Evolutionary conservation across 768 basidiomycete species (phyloP).

Genomic region (Hemileccinum impolitum): DNA sequence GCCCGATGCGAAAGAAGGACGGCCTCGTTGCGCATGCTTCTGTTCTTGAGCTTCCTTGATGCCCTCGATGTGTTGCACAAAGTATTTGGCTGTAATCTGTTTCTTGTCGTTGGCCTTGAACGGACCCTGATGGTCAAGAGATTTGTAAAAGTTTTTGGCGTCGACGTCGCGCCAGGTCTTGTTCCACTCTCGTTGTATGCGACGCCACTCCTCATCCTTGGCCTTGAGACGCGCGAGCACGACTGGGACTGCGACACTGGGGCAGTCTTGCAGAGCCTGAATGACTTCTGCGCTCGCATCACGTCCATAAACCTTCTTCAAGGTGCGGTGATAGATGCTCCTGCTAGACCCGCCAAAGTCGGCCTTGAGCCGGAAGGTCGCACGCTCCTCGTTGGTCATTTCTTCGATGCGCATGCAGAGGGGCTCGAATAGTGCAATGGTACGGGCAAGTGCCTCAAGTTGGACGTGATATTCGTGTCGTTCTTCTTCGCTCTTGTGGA

Average conservation of each 20-base stretch:
- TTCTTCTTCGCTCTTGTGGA: slow-evolving; percentile 97
- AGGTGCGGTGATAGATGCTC: slow-evolving; percentile 84
- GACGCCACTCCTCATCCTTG: slow-evolving; percentile 97
- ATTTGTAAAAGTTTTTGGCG: slow-evolving; percentile 97
- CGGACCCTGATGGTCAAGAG: slow-evolving; percentile 89
- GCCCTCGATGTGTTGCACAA: slow-evolving; percentile 75
- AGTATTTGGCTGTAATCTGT: slow-evolving; percentile 77
- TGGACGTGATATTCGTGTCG: slow-evolving; percentile 97
- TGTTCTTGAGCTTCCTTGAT: slow-evolving; percentile 59
- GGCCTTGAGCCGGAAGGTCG: slow-evolving; percentile 74
- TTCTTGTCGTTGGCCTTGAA: slow-evolving; percentile 98
- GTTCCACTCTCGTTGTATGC: slow-evolving; percentile 92
- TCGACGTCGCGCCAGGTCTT: slow-evolving; percentile 96
- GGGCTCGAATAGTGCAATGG: slow-evolving; percentile 89
- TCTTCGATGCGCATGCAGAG: slow-evolving; percentile 78
- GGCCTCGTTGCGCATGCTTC: slow-evolving; percentile 24
- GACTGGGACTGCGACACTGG: slow-evolving; percentile 86
- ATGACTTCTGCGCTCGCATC: slow-evolving; percentile 75
- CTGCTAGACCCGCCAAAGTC: slow-evolving; percentile 89
- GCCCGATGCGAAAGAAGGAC: slow-evolving; percentile 41
- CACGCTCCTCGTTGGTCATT: slow-evolving; percentile 86
- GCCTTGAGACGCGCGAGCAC: slow-evolving; percentile 84
- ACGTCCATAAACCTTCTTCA: slow-evolving; percentile 92
- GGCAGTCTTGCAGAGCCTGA: slow-evolving; percentile 87
- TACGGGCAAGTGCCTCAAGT: slow-evolving; percentile 85